Conservation (phyloP, 2,329 filamentous ascomycete genomes). For the Dactylellina drechsleri region DNA sequence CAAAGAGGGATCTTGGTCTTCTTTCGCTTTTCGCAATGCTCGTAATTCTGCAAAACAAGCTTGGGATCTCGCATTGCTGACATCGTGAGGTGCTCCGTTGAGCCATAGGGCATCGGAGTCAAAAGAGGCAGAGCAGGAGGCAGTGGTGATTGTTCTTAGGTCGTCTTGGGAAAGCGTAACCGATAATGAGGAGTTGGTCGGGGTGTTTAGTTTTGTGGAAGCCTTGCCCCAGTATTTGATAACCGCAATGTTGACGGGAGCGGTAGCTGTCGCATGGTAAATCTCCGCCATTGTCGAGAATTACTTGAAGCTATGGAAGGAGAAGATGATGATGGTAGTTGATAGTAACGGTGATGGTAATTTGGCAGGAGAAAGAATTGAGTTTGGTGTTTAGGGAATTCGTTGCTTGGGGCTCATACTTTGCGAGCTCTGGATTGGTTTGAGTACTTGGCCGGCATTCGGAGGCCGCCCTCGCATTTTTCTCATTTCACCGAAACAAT, state of each 20-base stretch:
- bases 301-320: neutral
- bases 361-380: neutral
- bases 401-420: too few relatives aligned
- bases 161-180: conserved; percentile 95
- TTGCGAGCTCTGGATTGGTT: too few relatives aligned
- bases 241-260: conserved; percentile 96
- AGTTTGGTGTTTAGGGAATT: too few relatives aligned
- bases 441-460: too few relatives aligned
- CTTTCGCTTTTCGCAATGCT: conserved; percentile 77
- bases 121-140: conserved; percentile 83
- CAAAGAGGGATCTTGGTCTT: conserved; percentile 76
- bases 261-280: conserved; percentile 93
- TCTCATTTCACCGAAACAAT: too few relatives aligned
- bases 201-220: conserved; percentile 90
- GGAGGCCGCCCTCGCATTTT: too few relatives aligned
- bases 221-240: conserved; percentile 99
- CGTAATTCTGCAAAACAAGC: conserved; percentile 91
- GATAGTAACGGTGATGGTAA: neutral
- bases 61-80: conserved; percentile 88
- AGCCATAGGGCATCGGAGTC: conserved; percentile 78
- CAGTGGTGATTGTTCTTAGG: conserved; percentile 93
- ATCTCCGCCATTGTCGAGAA: conserved; percentile 62
- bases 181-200: conserved; percentile 96
- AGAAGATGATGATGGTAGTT: neutral
- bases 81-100: conserved; percentile 83